phyloP scores from a whole-genome alignment of 2,329 filamentous ascomycete genomes.

The Xylaria arbuscula region DNA sequence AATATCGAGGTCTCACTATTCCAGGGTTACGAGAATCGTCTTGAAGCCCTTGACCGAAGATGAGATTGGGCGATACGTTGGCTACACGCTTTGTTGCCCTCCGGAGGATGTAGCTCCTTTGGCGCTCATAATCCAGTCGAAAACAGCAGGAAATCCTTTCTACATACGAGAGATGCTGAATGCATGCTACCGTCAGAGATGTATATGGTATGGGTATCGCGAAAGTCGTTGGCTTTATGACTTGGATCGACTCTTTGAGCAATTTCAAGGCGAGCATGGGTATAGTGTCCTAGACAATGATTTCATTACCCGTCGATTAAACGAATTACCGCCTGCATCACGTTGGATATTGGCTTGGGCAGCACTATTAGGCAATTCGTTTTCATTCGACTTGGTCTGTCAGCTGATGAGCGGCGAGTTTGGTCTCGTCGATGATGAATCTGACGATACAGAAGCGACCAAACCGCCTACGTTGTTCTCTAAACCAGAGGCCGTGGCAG shows the following conservation, averaged over 20 bases:
- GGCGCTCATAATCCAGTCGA: slow-evolving; percentile 87
- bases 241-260: slow-evolving; percentile 84
- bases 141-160: slow-evolving; percentile 88
- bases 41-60: slow-evolving; percentile 79
- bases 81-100: slow-evolving; percentile 79
- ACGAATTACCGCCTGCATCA: slow-evolving; percentile 79
- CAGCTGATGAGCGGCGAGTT: slow-evolving; percentile 81
- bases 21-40: slow-evolving; percentile 75
- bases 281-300: slow-evolving; percentile 83
- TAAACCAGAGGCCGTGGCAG: slow-evolving; percentile 76
- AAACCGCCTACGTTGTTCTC: slow-evolving; percentile 63
- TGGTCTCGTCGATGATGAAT: slow-evolving; percentile 64
- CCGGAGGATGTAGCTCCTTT: slow-evolving; percentile 79
- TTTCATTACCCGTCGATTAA: slow-evolving; percentile 82
- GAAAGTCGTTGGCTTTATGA: slow-evolving; percentile 86
- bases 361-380: slow-evolving; percentile 81
- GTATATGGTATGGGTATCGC: slow-evolving; percentile 91
- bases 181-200: slow-evolving; percentile 85
- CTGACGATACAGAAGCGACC: slow-evolving; percentile 44
- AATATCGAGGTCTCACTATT: slow-evolving; percentile 57
- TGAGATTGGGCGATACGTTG: slow-evolving; percentile 85
- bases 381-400: slow-evolving; percentile 85
- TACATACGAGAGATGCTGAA: slow-evolving; percentile 92
- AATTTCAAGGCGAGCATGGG: slow-evolving; percentile 82
- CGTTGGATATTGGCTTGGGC: slow-evolving; percentile 87